phyloP scores from a whole-genome alignment of 257 asterid genomes.

The Solanum peruvianum region DNA sequence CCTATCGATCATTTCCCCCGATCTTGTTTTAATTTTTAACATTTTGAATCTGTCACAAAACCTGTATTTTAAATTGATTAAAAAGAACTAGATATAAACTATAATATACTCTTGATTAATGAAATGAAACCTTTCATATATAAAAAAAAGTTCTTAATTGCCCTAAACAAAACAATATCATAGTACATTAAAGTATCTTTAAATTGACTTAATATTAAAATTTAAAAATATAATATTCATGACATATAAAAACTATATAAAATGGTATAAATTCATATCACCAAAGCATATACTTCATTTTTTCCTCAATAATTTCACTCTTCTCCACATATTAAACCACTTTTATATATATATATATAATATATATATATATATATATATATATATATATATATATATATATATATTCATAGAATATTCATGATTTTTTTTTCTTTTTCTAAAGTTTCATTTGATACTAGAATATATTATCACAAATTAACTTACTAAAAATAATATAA shows the following conservation, averaged over 20 bases:
- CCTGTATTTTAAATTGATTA: too few species aligned
- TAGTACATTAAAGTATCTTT: background rate
- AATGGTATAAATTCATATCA: background rate
- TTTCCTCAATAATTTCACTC: background rate
- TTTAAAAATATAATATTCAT: background rate
- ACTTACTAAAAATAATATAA: background rate
- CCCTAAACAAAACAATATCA: background rate
- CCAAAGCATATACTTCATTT: background rate
- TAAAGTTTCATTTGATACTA: background rate
- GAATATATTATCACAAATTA: background rate
- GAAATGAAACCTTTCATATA: too few species aligned
- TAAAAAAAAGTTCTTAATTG: background rate
- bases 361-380: background rate
- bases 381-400: background rate
- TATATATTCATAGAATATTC: background rate
- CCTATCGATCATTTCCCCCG: background rate
- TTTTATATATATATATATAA: background rate
- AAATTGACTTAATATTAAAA: background rate
- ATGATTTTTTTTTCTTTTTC: background rate
- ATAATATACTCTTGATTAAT: background rate
- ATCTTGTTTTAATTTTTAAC: background rate
- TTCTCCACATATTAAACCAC: background rate
- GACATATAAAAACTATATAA: background rate
- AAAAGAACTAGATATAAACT: too few species aligned
- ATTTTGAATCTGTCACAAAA: too few species aligned